Conservation (phyloP, 1,284 basidiomycete genomes). For the Cutaneotrichosporon arboriforme region DNA sequence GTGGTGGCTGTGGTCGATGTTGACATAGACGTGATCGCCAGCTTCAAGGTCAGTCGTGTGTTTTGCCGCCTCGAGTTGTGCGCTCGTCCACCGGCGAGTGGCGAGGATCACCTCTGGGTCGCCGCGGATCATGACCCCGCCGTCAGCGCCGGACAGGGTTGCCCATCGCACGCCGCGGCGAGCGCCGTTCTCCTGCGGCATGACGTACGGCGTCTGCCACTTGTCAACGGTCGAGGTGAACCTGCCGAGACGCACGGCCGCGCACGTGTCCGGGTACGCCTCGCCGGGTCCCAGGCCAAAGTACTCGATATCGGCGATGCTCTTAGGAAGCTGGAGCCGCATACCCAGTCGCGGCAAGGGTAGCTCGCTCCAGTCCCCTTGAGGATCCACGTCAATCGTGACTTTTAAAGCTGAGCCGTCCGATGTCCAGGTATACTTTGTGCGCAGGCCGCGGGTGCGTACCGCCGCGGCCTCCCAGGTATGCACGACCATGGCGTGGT, state of each 20-base stretch:
- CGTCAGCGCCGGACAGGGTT: not conserved
- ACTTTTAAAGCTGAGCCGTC: slow-evolving; percentile 2
- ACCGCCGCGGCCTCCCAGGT: slow-evolving; percentile 16
- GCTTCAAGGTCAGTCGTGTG: slow-evolving; percentile 12
- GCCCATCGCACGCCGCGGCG: slow-evolving; percentile 17
- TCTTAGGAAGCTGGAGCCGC: slow-evolving; percentile 8
- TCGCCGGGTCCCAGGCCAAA: slow-evolving; percentile 20
- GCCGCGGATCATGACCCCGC: not conserved
- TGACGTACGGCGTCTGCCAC: slow-evolving; percentile 21
- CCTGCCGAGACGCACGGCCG: slow-evolving; percentile 5
- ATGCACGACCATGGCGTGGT: slow-evolving; percentile 8
- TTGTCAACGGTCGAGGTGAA: slow-evolving; percentile 13
- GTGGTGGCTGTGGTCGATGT: slow-evolving; percentile 14
- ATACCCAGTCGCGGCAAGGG: slow-evolving; percentile 20
- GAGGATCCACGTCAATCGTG: slow-evolving; percentile 8
- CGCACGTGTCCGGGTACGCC: slow-evolving; percentile 15
- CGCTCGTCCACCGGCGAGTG: slow-evolving; percentile 19
- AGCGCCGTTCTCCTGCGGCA: slow-evolving; percentile 23
- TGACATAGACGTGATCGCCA: slow-evolving; percentile 17
- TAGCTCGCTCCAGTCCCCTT: slow-evolving; percentile 17
- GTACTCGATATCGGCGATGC: slow-evolving; percentile 11
- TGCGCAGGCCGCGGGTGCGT: slow-evolving; percentile 12
- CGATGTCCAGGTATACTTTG: slow-evolving; percentile 17
- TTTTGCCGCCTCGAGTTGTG: slow-evolving; percentile 14
- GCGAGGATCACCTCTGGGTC: slow-evolving; percentile 8